Evolutionary conservation across 345 rosid genomes (phyloP).

Genomic region (Citrus hindsii): DNA sequence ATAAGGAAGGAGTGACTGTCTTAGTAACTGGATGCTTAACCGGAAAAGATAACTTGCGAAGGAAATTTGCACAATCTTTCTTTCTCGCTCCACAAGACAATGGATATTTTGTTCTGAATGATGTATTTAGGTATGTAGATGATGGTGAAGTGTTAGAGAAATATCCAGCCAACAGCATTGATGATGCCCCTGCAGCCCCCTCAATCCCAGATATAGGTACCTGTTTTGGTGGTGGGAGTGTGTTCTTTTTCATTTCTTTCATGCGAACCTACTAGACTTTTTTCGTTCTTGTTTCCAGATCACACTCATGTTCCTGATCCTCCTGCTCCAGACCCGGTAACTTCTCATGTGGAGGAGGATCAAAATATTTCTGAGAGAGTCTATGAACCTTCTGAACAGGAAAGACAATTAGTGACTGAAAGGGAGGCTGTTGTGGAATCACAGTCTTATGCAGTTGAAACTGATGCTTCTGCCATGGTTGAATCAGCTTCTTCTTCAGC

Average conservation of each 20-base stretch:
- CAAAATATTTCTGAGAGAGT: slow-evolving; percentile 34
- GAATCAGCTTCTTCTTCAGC: slow-evolving; percentile 37
- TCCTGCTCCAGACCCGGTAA: slow-evolving; percentile 26
- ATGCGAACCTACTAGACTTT: background rate
- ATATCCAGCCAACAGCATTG: slow-evolving; percentile 34
- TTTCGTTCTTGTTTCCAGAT: slow-evolving; percentile 27
- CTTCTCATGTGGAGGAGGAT: slow-evolving; percentile 33
- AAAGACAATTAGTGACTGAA: slow-evolving; percentile 19
- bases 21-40: slow-evolving; percentile 83
- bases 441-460: slow-evolving; percentile 21
- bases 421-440: slow-evolving; percentile 45
- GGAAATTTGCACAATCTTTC: slow-evolving; percentile 83
- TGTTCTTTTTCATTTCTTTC: background rate
- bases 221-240: background rate
- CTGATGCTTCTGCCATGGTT: slow-evolving; percentile 26
- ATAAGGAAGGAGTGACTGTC: slow-evolving; percentile 68
- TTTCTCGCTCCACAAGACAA: slow-evolving; percentile 93
- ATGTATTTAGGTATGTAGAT: slow-evolving; percentile 76
- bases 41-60: slow-evolving; percentile 64
- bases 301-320: slow-evolving; percentile 27
- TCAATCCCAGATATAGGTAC: slow-evolving; percentile 45
- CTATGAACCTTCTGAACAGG: slow-evolving; percentile 43
- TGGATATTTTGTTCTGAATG: slow-evolving; percentile 87
- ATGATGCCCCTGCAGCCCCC: slow-evolving; percentile 31
- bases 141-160: slow-evolving; percentile 41